A percentile compares a stretch with the other conserved stretches of the same genome.
Evolutionary conservation across 1,139 yeast species (phyloP).

Genomic region (Starmera stellimalicola): DNA sequence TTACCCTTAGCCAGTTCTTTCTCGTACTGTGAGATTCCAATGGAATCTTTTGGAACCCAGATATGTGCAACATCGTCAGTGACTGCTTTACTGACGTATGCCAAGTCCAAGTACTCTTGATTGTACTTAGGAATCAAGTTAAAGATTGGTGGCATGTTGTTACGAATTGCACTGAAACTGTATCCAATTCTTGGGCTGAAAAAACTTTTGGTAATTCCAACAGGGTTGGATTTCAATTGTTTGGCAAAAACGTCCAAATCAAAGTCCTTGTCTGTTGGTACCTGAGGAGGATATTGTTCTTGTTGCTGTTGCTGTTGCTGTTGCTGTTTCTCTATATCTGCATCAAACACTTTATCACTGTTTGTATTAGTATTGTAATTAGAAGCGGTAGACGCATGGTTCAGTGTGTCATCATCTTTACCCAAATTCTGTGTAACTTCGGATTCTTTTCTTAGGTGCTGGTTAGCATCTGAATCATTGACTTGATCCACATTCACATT

Average conservation of each 20-base stretch:
- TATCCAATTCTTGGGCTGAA: slow-evolving; percentile 26
- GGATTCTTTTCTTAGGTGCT: background rate
- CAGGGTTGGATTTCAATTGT: slow-evolving; percentile 11
- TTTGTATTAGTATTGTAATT: background rate
- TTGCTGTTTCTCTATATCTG: slow-evolving; percentile 1
- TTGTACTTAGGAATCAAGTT: slow-evolving; percentile 26
- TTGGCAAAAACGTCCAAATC: slow-evolving; percentile 8
- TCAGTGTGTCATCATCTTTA: background rate
- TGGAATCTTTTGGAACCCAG: slow-evolving; percentile 62
- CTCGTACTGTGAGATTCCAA: slow-evolving; percentile 59
- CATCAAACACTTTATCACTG: slow-evolving; percentile 3
- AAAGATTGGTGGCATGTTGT: slow-evolving; percentile 25
- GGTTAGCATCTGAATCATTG: background rate
- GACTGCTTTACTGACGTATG: slow-evolving; percentile 60
- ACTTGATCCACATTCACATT: background rate
- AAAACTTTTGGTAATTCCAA: slow-evolving; percentile 21
- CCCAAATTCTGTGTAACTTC: background rate
- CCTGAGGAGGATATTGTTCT: background rate
- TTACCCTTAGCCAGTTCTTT: slow-evolving; percentile 46
- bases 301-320: no score
- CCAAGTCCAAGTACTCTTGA: slow-evolving; percentile 28
- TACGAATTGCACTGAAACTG: slow-evolving; percentile 23
- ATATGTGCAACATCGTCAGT: slow-evolving; percentile 51
- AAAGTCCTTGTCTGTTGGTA: slow-evolving; percentile 7
- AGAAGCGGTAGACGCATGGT: background rate